phyloP scores from a whole-genome alignment of 352 stramenopile genomes.

The Phytopythium aichiense region DNA sequence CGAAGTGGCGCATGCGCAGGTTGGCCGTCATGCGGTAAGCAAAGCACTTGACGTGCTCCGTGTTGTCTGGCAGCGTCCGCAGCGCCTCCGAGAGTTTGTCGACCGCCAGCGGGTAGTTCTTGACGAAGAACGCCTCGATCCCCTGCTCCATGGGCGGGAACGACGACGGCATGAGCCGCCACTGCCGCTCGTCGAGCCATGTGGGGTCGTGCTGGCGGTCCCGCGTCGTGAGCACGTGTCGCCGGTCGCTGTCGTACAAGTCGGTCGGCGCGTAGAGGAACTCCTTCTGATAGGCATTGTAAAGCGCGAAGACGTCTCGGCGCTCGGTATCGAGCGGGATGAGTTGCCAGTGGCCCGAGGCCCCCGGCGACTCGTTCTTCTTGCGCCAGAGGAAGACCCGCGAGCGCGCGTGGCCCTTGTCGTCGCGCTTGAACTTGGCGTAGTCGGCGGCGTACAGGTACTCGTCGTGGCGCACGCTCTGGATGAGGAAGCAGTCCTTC shows the following conservation, averaged over 20 bases:
- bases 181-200: conserved; percentile 37
- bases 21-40: conserved; percentile 74
- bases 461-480: conserved; percentile 51
- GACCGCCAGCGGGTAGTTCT: conserved; percentile 54
- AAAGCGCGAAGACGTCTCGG: conserved; percentile 64
- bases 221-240: conserved; percentile 44
- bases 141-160: conserved; percentile 48
- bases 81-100: conserved; percentile 42
- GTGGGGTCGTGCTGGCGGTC: conserved; percentile 15
- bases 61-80: conserved; percentile 46
- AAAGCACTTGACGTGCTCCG: conserved; percentile 70
- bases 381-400: conserved; percentile 67
- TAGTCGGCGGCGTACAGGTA: conserved; percentile 68
- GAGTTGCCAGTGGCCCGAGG: conserved; percentile 60
- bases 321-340: conserved; percentile 29
- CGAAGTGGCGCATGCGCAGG: conserved; percentile 48
- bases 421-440: conserved; percentile 59
- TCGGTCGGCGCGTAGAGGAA: conserved; percentile 59
- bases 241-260: conserved; percentile 49
- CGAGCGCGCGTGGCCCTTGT: conserved; percentile 39
- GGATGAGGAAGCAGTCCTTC: conserved; percentile 61
- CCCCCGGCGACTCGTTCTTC: conserved; percentile 31
- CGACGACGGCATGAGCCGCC: conserved; percentile 35
- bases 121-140: conserved; percentile 69
- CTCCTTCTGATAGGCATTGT: conserved; percentile 73